Evolutionary conservation across 106 monocot species (phyloP).

Genomic region (Phalaenopsis equestris): DNA sequence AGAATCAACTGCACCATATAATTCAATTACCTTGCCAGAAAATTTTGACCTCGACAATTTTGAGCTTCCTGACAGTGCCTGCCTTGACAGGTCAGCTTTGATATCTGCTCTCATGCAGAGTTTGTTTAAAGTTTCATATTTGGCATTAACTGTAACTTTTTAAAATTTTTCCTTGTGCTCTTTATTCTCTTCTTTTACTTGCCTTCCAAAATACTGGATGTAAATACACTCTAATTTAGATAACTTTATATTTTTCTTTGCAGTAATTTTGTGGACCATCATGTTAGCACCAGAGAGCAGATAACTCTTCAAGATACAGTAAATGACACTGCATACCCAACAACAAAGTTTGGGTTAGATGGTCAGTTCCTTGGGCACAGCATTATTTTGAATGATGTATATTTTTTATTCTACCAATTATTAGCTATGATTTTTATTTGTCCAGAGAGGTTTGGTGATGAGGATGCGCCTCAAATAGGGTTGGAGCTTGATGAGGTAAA

Average conservation of each 20-base stretch:
- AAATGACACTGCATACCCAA: constrained; percentile 50
- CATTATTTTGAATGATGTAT: constrained; percentile 2
- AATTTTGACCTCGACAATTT: constrained; percentile 99
- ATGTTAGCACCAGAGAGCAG: constrained; percentile 96
- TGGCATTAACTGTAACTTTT: not conserved
- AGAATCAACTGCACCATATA: constrained; percentile 99
- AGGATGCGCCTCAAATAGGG: constrained; percentile 88
- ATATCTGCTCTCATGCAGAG: not conserved
- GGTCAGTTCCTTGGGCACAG: not conserved
- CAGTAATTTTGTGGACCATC: constrained; percentile 92
- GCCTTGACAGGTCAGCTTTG: constrained; percentile 54
- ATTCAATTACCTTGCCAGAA: constrained; percentile 98
- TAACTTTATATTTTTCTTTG: not conserved
- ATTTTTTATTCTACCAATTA: not conserved
- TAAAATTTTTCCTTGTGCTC: not conserved
- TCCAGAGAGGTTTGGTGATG: constrained; percentile 98
- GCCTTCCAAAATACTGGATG: not conserved
- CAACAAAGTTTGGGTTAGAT: constrained; percentile 87
- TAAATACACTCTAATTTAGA: not conserved
- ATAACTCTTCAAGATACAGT: constrained; percentile 93
- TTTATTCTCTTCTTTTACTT: not conserved
- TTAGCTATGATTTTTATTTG: constrained; percentile 10
- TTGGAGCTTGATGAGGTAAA: constrained; percentile 94
- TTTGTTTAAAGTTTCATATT: not conserved
- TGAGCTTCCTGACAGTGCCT: constrained; percentile 78